phyloP scores from a whole-genome alignment of 2,329 filamentous ascomycete genomes.

The Botrytis medusae region DNA sequence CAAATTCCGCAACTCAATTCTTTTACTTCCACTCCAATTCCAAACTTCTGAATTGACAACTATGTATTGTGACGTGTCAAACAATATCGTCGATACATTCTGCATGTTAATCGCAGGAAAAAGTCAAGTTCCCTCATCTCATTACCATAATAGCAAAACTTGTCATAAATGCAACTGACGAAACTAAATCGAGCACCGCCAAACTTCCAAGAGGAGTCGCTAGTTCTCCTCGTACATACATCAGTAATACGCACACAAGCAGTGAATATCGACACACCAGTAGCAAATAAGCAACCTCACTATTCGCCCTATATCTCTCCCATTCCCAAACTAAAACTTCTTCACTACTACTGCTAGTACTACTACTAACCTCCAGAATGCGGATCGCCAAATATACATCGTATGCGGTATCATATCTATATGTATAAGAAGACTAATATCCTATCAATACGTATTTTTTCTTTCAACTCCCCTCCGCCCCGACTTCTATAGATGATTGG shows the following conservation, averaged over 20 bases:
- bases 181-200: neutral
- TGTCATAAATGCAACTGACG: neutral
- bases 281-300: neutral
- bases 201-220: neutral
- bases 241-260: neutral
- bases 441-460: neutral
- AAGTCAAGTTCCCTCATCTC: too few relatives aligned
- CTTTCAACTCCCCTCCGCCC: too few relatives aligned
- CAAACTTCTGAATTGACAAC: neutral
- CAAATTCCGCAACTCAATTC: neutral
- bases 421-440: neutral
- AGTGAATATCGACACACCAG: neutral
- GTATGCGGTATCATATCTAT: neutral
- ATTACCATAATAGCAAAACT: neutral
- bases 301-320: neutral
- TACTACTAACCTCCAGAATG: neutral
- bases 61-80: too few relatives aligned
- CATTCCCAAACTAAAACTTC: neutral
- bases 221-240: neutral
- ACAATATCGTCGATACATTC: too few relatives aligned
- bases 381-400: neutral
- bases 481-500: neutral
- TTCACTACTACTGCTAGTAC: too few relatives aligned
- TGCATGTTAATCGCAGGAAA: too few relatives aligned
- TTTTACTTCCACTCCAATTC: neutral